Conservation (phyloP, 345 rosid species). For the Adansonia digitata region DNA sequence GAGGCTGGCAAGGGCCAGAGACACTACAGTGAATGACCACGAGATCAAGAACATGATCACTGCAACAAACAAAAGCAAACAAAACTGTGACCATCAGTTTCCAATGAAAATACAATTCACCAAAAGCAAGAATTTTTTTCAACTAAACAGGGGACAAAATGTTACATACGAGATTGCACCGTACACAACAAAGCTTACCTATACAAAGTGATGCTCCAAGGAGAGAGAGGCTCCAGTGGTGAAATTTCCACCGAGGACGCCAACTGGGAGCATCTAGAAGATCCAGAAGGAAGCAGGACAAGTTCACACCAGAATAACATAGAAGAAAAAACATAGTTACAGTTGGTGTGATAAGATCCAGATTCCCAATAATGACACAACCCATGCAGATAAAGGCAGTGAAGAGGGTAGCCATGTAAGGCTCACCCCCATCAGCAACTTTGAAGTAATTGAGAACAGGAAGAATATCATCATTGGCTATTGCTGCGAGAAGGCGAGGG, state of each 20-base stretch:
- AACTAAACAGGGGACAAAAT: neutral
- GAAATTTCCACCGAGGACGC: conserved; percentile 99
- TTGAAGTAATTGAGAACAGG: conserved; percentile 95
- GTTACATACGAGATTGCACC: neutral
- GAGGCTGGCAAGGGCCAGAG: conserved; percentile 96
- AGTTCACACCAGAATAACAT: conserved; percentile 94
- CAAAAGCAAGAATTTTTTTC: neutral
- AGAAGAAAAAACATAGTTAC: conserved; percentile 92
- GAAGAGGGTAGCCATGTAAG: conserved; percentile 84
- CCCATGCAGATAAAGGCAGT: conserved; percentile 83
- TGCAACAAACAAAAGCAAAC: conserved; percentile 42
- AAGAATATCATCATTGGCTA: conserved; percentile 98
- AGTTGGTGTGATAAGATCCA: conserved; percentile 97
- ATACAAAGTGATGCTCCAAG: conserved; percentile 61
- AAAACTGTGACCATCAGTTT: conserved; percentile 16
- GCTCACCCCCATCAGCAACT: conserved; percentile 85
- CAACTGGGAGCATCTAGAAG: conserved; percentile 99
- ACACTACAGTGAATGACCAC: conserved; percentile 88
- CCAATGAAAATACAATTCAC: neutral
- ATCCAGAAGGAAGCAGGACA: conserved; percentile 99
- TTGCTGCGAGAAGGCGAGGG: conserved; percentile 97
- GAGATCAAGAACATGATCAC: conserved; percentile 99
- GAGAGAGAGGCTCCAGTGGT: conserved; percentile 97
- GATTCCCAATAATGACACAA: conserved; percentile 92
- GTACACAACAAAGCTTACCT: conserved; percentile 1